A percentile compares a stretch with the other conserved stretches of the same genome.
phyloP scores from a whole-genome alignment of 306 rosid species.

The Vigna radiata region DNA sequence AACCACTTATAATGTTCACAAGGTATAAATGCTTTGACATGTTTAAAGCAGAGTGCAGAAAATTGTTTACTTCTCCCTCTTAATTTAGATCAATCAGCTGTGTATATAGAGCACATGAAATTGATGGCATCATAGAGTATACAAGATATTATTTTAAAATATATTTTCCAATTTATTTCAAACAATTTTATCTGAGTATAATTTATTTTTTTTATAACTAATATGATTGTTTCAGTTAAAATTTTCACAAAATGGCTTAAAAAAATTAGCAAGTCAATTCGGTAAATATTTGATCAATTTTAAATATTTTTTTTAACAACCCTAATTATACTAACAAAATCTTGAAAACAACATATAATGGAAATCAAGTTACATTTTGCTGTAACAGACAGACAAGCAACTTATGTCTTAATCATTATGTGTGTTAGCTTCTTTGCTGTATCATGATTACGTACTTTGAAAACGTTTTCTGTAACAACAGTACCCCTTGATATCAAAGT shows the following conservation, averaged over 20 bases:
- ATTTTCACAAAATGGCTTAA: no score
- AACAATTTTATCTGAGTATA: no score
- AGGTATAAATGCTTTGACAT: slow-evolving; percentile 57
- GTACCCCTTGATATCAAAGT: slow-evolving; percentile 83
- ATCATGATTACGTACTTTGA: slow-evolving; percentile 48
- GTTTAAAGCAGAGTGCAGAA: slow-evolving; percentile 6
- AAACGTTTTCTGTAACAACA: slow-evolving; percentile 62
- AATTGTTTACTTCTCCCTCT: slow-evolving; percentile 21
- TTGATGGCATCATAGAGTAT: no score
- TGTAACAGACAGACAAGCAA: neutral
- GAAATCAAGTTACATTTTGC: neutral
- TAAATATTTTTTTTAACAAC: no score
- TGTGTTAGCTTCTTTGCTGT: slow-evolving; percentile 44
- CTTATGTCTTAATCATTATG: slow-evolving; percentile 13
- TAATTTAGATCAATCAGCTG: slow-evolving; percentile 19
- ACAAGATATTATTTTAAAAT: no score
- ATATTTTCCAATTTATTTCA: no score
- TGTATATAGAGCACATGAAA: slow-evolving; percentile 7
- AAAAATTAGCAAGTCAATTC: no score
- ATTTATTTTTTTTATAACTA: no score
- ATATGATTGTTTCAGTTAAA: no score
- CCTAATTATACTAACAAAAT: neutral
- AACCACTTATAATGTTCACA: slow-evolving; percentile 76
- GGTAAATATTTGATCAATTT: no score
- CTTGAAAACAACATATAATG: no score